Evolutionary conservation across 257 asterid genomes (phyloP), one percentile per base, ranked within the genome.

Genomic region (Parsonsia alboflavescens): DNA sequence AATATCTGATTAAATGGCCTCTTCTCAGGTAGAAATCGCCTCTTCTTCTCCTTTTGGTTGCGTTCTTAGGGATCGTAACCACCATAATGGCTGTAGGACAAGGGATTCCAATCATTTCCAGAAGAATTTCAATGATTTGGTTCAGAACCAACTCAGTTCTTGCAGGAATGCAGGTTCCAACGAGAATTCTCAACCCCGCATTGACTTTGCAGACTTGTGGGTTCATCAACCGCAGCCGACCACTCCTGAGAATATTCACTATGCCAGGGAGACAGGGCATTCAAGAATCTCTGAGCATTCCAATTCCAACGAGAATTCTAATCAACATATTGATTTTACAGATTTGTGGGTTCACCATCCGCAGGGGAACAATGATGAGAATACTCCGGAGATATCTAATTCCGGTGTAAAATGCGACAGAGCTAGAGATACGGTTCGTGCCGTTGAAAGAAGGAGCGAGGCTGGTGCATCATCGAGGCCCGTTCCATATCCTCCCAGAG

Each of bases 271-370:
- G 58, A 53, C 67, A 1, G 76, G 45, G 17, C 58, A 46, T 68
- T 2, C 30, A 28, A 70, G 74, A 33, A 50, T 48, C 24, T 28
- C 64, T 10, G 64, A 54, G 5, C 16, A 21, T 4, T 28, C 62
- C 45, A 70, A 70, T 70, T 50, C 61, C 59, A 49, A 57, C 50
- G 5, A 57, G 28, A 59, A 22, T 58, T 30, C 74, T 22, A 77
- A 53, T 21, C 70, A 24, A 21, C 77, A 59, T 64, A 67, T 77
- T 54, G 90, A 89, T 44, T 74, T 73, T 62, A 73, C 80, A 1
- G 96, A 93, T 74, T 77, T 93, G 61, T 91, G 91, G 94, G 96
- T 90, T 62, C 96, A 86, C 76, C 85, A 57, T 7, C 94, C 95
- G 4, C 86, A 78, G 71, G 75, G 72, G 62, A 76, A 75, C 12